Percentiles rank a stretch among this genome's conserved stretches.
Conservation (phyloP, 2,329 filamentous ascomycete species). For the Colletotrichum somersetense region DNA sequence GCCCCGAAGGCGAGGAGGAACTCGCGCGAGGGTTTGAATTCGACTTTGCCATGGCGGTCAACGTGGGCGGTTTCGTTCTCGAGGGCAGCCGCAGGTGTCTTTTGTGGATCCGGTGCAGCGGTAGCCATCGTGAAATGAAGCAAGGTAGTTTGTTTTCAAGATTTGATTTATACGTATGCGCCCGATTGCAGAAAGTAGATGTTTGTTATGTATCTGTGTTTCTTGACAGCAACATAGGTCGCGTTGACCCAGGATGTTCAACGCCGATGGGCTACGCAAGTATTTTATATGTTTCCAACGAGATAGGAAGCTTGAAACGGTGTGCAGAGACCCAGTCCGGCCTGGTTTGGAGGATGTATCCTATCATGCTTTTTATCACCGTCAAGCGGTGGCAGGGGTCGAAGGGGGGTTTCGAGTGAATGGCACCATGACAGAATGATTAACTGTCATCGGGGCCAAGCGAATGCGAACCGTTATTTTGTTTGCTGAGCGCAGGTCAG, state of each 20-base stretch:
- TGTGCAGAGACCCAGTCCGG: neutral
- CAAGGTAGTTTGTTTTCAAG: neutral
- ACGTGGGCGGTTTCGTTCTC: conserved; percentile 15
- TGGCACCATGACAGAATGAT: neutral
- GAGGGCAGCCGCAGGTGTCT: conserved; percentile 14
- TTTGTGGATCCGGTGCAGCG: conserved; percentile 10
- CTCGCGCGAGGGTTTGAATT: conserved; percentile 50
- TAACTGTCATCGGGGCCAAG: neutral
- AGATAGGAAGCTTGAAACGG: neutral
- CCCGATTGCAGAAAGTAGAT: neutral
- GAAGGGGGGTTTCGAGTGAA: neutral
- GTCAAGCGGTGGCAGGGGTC: neutral
- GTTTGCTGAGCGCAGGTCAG: neutral
- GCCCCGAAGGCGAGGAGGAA: conserved; percentile 64
- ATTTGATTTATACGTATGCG: too few relatives aligned
- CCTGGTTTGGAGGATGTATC: neutral
- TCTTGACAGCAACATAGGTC: neutral
- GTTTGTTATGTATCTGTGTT: neutral
- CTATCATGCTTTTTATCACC: neutral
- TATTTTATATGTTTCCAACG: neutral
- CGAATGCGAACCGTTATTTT: neutral
- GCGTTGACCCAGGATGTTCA: neutral
- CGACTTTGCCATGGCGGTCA: conserved; percentile 41
- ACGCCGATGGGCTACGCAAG: neutral
- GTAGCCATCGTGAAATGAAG: conserved; percentile 10